A percentile compares a stretch with the other conserved stretches of the same genome.
Evolutionary conservation across 306 rosid genomes (phyloP).

Genomic region (Phaseolus lunatus): DNA sequence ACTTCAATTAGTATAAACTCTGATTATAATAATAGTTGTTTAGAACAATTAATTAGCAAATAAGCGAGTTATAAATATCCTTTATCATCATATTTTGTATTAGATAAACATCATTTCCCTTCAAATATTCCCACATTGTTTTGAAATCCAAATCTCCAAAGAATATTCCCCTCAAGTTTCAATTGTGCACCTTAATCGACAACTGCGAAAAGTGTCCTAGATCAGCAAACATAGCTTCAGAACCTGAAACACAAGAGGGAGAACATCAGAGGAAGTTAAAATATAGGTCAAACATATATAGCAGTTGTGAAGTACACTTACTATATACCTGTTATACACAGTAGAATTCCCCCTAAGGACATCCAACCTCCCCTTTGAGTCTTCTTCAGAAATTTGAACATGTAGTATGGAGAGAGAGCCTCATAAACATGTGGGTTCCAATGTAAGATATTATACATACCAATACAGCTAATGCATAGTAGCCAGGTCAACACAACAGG

Average conservation of each 20-base stretch:
- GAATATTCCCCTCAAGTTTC: constrained; percentile 6
- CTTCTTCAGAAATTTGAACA: constrained; percentile 86
- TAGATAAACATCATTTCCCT: constrained; percentile 7
- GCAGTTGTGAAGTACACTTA: constrained; percentile 26
- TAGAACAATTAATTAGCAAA: neutral
- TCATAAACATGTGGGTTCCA: constrained; percentile 92
- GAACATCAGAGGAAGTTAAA: constrained; percentile 41
- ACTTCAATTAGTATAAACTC: constrained; percentile 3
- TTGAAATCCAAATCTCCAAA: neutral
- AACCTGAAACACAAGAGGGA: constrained; percentile 60
- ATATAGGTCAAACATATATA: neutral
- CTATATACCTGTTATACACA: constrained; percentile 87
- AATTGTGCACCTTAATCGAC: constrained; percentile 61
- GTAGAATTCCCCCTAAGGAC: constrained; percentile 90
- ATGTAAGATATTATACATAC: constrained; percentile 76
- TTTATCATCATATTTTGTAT: neutral
- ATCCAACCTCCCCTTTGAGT: constrained; percentile 91
- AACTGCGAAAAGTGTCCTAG: constrained; percentile 90
- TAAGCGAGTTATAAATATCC: neutral
- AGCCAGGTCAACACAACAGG: constrained; percentile 92
- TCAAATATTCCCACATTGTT: neutral
- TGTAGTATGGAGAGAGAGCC: constrained; percentile 95
- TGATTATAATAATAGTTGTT: neutral
- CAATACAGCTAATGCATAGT: constrained; percentile 88
- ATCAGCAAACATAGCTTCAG: constrained; percentile 98